Base-by-base conservation (phyloP, 176 grass and related monocot genomes). In the Bothriochloa decipiens region DNA sequence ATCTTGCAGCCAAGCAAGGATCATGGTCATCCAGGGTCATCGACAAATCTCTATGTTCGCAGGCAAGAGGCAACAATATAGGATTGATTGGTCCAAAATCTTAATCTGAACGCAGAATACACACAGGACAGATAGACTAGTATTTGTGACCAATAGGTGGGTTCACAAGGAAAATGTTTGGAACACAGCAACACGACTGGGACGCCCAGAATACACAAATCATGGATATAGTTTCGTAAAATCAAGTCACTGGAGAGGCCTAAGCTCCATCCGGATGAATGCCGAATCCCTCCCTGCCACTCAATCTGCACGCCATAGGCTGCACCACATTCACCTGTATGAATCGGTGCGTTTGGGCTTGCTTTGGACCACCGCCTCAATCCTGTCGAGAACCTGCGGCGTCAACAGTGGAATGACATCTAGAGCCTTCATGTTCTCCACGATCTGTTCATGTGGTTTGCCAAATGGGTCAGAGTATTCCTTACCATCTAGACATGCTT, bases 371-470 rank as follows among this genome's bases (percentile, higher is more conserved):
- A 91, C 86, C 4, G 77, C 87, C 78, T 99, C 96, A 23, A 99
- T 99, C 82, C 81, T 99, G 46, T 96, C 86, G 11, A 99, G 11
- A 68, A 99, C 85, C 70, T 99, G 86, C 3, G 96, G 93, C 4
- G 96, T 99, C 67, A 99, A 88, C 76, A 87, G 68, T 2, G 96
- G 93, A 70, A 99, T 68, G 66, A 82, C 83, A 16, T 99, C 96
- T 8, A 99, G 88, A 76, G 96, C 96, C 90, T 94, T 99, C 89
- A 99, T 95, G 26, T 99, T 99, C 86, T 99, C 96, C 0, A 87
- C 72, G 47, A 99, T 99, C 96, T 99, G 91, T 72, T 81, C 55
- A 75, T 39, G 12, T 0, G 20, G 42, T 70, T 70, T 66, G 32
- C 12, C 76, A 68, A 9, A 65, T 1, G 35, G 28, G 43, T 16